These are phyloP conservation scores for slime mould (Dictyostelium discoideum) DNA, from an alignment of 78 protist species.

Conservation along the genomic window DNA sequence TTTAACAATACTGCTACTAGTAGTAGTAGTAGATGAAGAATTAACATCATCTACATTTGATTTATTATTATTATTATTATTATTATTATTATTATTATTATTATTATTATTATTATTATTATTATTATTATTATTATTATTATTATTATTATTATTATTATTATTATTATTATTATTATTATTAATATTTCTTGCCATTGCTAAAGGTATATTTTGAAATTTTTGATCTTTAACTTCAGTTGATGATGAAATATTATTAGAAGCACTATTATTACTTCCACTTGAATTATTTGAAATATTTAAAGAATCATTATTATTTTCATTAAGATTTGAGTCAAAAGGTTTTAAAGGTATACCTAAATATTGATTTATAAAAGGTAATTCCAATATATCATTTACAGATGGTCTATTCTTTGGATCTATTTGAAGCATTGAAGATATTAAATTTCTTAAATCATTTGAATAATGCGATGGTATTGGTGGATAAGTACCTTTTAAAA, in stretches of 20 bases:
- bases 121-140: constrained; percentile 1
- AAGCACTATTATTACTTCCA: neutral
- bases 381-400: constrained; percentile 58
- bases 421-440: constrained; percentile 80
- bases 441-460: constrained; percentile 50
- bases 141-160: constrained; percentile 1
- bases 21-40: neutral
- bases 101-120: neutral
- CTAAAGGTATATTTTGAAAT: constrained; percentile 37
- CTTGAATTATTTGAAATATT: neutral
- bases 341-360: constrained; percentile 11
- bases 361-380: constrained; percentile 65
- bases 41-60: neutral
- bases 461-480: constrained; percentile 89
- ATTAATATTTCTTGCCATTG: constrained; percentile 23
- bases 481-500: constrained; percentile 91
- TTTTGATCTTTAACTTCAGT: constrained; percentile 11
- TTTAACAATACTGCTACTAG: neutral
- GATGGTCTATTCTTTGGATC: constrained; percentile 86
- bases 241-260: neutral
- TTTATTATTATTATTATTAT: neutral
- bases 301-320: neutral
- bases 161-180: neutral
- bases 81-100: neutral
- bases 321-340: constrained; percentile 13